A percentile compares a stretch with the other conserved stretches of the same genome.
phyloP scores from a whole-genome alignment of 2,329 filamentous ascomycete genomes.

The Botrytis fragariae region DNA sequence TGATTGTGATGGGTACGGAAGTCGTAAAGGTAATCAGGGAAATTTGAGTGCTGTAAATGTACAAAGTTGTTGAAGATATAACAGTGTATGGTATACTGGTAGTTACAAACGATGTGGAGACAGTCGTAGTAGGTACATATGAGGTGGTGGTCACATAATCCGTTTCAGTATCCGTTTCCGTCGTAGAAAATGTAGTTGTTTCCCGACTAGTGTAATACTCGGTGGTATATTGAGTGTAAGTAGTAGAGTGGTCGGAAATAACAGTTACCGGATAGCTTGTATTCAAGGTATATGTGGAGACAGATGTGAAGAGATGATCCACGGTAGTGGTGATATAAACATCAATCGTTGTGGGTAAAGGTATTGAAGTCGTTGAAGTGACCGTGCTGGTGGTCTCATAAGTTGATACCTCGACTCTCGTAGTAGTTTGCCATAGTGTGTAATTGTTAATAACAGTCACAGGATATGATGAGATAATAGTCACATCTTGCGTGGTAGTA shows the following conservation, averaged over 20 bases:
- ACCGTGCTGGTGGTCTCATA: slow-evolving; percentile 13
- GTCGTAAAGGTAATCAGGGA: not conserved
- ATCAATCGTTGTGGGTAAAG: slow-evolving; percentile 1
- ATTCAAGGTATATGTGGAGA: slow-evolving; percentile 1
- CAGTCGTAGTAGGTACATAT: slow-evolving; percentile 3
- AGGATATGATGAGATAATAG: slow-evolving; percentile 15
- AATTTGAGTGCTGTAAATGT: slow-evolving; percentile 9
- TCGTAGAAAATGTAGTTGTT: slow-evolving; percentile 2
- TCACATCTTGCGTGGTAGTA: slow-evolving; percentile 1
- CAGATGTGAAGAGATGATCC: not conserved
- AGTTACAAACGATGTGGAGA: not conserved
- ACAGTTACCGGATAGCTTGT: slow-evolving; percentile 8
- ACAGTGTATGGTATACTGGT: slow-evolving; percentile 14
- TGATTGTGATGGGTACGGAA: not conserved
- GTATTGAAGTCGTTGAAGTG: slow-evolving; percentile 2
- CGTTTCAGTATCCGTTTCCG: not conserved
- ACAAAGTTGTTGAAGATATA: slow-evolving; percentile 8
- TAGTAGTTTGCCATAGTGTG: slow-evolving; percentile 12
- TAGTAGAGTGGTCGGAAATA: slow-evolving; percentile 6
- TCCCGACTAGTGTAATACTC: slow-evolving; percentile 1
- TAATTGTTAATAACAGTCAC: slow-evolving; percentile 20
- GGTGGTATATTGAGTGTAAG: slow-evolving; percentile 11
- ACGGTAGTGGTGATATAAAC: slow-evolving; percentile 2
- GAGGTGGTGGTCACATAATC: not conserved
- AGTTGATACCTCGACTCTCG: not conserved